A percentile compares a stretch with the other conserved stretches of the same genome.
Conservation (phyloP, 2,329 filamentous ascomycete species). For the Moelleriella libera region DNA sequence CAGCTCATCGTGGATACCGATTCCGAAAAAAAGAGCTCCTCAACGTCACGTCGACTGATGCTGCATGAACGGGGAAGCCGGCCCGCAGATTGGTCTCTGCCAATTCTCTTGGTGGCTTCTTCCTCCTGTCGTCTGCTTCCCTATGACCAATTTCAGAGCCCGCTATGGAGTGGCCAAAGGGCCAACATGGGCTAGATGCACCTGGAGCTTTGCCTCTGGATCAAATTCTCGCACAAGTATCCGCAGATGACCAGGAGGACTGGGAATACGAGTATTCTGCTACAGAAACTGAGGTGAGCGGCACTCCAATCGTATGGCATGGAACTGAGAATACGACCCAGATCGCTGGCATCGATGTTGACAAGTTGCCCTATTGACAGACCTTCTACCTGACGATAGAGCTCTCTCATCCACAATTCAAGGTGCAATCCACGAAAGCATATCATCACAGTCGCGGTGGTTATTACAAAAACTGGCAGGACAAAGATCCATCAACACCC, state of each 20-base stretch:
- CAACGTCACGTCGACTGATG: not conserved
- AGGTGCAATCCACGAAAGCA: constrained; percentile 25
- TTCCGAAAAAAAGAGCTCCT: not conserved
- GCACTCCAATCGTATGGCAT: too few species aligned
- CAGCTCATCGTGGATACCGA: too few species aligned
- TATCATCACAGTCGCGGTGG: constrained; percentile 26
- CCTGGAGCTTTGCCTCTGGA: constrained; percentile 15
- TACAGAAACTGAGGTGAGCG: constrained; percentile 43
- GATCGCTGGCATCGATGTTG: not conserved
- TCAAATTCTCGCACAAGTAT: constrained; percentile 11
- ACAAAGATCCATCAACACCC: constrained; percentile 9
- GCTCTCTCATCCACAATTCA: constrained; percentile 45
- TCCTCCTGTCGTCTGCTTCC: not conserved
- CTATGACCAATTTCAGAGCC: not conserved
- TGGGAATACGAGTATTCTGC: constrained; percentile 56
- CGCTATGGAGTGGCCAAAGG: not conserved
- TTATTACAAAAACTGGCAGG: constrained; percentile 29
- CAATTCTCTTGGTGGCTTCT: not conserved
- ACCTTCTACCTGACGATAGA: constrained; percentile 52
- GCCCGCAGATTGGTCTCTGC: not conserved
- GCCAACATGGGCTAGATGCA: constrained; percentile 5
- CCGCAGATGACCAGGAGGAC: constrained; percentile 35
- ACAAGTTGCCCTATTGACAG: constrained; percentile 19
- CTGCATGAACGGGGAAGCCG: not conserved
- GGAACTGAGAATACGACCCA: too few species aligned